Conservation (phyloP, 768 basidiomycete genomes). For the Chiua virens region DNA sequence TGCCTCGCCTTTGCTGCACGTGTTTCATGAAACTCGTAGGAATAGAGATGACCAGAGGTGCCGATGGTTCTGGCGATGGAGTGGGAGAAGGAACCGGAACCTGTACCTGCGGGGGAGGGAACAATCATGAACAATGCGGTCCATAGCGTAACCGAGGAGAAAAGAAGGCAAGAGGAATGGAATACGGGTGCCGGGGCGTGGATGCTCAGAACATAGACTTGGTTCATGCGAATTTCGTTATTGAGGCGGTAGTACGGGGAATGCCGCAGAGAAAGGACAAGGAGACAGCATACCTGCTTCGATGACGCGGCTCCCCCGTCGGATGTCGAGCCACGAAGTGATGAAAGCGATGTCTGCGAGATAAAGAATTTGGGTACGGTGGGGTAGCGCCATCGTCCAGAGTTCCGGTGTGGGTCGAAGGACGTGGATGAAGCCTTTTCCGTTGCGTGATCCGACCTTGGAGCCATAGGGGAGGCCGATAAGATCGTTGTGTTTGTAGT, state of each 20-base stretch:
- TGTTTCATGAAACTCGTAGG: conserved; percentile 93
- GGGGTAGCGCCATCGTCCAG: conserved; percentile 95
- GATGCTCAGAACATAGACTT: conserved; percentile 9
- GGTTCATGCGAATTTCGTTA: conserved; percentile 13
- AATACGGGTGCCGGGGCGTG: conserved; percentile 3
- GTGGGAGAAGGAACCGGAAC: conserved; percentile 91
- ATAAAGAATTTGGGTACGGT: conserved; percentile 97
- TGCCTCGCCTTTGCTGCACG: conserved; percentile 83
- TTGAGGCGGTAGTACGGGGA: too few relatives aligned
- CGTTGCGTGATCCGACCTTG: conserved; percentile 75
- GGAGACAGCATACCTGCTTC: conserved; percentile 73
- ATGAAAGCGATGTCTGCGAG: conserved; percentile 96
- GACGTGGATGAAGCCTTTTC: conserved; percentile 86
- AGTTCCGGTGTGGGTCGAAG: conserved; percentile 95
- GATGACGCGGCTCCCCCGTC: conserved; percentile 77
- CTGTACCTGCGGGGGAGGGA: conserved; percentile 60
- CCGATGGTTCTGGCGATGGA: conserved; percentile 82
- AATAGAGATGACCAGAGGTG: conserved; percentile 69
- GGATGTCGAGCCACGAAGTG: conserved; percentile 76
- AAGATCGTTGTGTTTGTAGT: conserved; percentile 84
- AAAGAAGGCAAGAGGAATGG: conserved; percentile 7
- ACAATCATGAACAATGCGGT: too few relatives aligned
- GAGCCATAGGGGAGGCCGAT: conserved; percentile 90
- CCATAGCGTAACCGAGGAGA: background rate
- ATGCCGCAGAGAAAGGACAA: conserved; percentile 2